Base-by-base conservation (phyloP, 495 filamentous ascomycete species). In the Xylaria flabelliformis region DNA sequence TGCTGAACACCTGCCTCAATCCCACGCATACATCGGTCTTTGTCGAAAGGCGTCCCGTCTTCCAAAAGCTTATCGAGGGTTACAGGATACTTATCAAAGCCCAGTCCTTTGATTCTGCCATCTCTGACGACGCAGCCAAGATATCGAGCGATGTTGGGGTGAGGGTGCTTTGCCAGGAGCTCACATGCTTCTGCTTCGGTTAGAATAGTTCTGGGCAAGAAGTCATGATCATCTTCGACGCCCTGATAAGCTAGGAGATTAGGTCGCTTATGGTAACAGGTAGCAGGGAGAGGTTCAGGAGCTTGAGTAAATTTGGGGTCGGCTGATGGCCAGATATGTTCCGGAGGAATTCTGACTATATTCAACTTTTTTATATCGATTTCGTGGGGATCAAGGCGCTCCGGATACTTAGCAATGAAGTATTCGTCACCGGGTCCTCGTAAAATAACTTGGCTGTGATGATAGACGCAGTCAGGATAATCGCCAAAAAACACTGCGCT, bases 1-100 rank as follows among this genome's bases (percentile, higher is more conserved):
- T 81, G 78, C 48, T 67, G 42, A 65, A 81, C 72, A 41, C 75
- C 79, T 42, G 67, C 50, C 69, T 75, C 24, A 13, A 81, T 79
- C 39, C 71, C 75, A 2, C 39, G 12, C 5, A 77, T 36, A 64
- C 69, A 80, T 42, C 41, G 65, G 12, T 69, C 24, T 4, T 48
- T 29, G 39, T 80, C 70, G 29, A 74, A 67, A 21, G 64, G 50
- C 17, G 9, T 44, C 17, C 8, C 44, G 3, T 36, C 12, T 55
- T 42, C 58, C 2, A 68, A n/a, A 12, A 26, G 29, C 13, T 63
- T 26, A 1, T 10, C 2, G 6, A 72, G 64, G 24, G 64, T 72
- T 7, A 68, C 24, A 4, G 53, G 15, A 10, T 61, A 65, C 29
- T 68, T 62, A 7, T 21, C 29, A 24, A 68, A 68, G 36, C 29